Evolutionary conservation across 2,329 filamentous ascomycete genomes (phyloP).

Genomic region (Scedosporium minutisporum): DNA sequence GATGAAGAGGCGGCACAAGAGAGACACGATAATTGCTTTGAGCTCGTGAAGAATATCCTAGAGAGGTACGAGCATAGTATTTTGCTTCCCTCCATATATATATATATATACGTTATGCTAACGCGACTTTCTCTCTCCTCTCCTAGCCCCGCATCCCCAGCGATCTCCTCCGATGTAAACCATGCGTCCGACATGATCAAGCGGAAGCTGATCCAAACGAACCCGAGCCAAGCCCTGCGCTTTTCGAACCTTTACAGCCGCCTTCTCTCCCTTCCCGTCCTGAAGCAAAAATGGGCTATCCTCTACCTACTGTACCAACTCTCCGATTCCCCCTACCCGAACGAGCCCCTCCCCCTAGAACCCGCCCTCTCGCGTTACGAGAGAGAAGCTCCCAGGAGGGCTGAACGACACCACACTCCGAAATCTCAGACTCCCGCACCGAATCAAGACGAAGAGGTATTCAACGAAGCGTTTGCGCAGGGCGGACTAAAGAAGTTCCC

Average conservation of each 20-base stretch:
- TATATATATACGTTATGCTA: neutral
- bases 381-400: constrained; percentile 25
- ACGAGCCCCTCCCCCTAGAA: constrained; percentile 33
- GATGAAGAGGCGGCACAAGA: constrained; percentile 59
- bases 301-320: constrained; percentile 83
- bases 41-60: constrained; percentile 40
- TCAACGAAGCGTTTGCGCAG: constrained; percentile 45
- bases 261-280: constrained; percentile 79
- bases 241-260: constrained; percentile 89
- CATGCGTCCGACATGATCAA: constrained; percentile 91
- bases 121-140: constrained; percentile 6
- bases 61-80: constrained; percentile 29
- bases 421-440: constrained; percentile 25
- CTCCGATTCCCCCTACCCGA: constrained; percentile 55
- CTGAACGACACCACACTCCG: constrained; percentile 24
- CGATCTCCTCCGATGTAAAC: constrained; percentile 64
- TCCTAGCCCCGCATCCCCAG: constrained; percentile 37
- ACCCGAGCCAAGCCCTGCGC: constrained; percentile 66
- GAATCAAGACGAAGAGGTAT: constrained; percentile 36
- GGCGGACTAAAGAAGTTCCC: constrained; percentile 38
- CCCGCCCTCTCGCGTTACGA: constrained; percentile 20
- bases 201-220: constrained; percentile 71
- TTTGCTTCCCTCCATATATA: neutral
- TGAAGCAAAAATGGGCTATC: constrained; percentile 95
- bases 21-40: constrained; percentile 54